Base-by-base conservation (phyloP, 805 yeast genomes). In the Candida incommunis region DNA sequence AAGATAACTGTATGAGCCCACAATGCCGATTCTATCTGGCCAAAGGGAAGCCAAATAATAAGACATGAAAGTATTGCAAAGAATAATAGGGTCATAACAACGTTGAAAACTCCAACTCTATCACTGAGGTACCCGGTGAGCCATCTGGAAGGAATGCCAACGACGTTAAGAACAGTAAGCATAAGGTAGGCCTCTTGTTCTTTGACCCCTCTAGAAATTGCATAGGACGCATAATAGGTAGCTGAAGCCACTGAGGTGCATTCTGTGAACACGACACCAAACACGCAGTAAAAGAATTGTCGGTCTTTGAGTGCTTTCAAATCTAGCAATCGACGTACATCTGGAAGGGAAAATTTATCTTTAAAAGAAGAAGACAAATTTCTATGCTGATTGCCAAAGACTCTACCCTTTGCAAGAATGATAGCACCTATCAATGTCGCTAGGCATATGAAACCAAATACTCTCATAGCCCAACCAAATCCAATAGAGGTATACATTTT, bases 381-480 rank as follows among this genome's bases (percentile, higher is more conserved):
- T 4, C 18, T n/a, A 5, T 9, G 37, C n/a, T 9, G 13, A 11
- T 7, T n/a, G 20, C 5, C 7, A 3, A 55, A 54, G 3, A 53
- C 58, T 44, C 78, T 57, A 21, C 70, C 66, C 34, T 59, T 60
- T 21, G 68, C 54, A 3, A 69, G 50, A 0, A 64, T 1, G 18
- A 70, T 58, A 2, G 71, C 57, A 4, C 59, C 40, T 0, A 53
- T 42, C 37, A 65, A 45, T 25, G 60, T 48, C 11, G 50, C 35
- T 20, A 50, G 29, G 2, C 60, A 51, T 13, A 63, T 45, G 41
- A 58, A 59, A 0, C 67, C 70, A 42, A 78, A 56, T 3, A 71
- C 64, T 31, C 84, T 60, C 47, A 77, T 69, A 1, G 82, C 69
- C 82, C 83, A 78, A 2, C 64, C 69, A 55, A 67, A 80, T 2